Conservation (phyloP, 2,329 filamentous ascomycete genomes). For the Colletotrichum echinochloae region DNA sequence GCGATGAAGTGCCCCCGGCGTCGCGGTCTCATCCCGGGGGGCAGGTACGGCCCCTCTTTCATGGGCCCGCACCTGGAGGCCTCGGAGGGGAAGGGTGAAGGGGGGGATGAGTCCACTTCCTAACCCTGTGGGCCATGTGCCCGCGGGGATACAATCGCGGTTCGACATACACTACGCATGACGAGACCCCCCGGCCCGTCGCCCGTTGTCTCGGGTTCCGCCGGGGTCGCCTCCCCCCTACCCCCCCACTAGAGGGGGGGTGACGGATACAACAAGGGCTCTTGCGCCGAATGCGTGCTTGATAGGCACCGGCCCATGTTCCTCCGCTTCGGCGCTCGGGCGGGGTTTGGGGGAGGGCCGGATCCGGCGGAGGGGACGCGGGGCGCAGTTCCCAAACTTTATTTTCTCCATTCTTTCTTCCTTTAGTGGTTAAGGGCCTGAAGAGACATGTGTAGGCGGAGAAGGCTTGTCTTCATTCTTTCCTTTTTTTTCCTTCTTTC, state of each 20-base stretch:
- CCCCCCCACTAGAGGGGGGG: background rate
- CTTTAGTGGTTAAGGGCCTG: background rate
- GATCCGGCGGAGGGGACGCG: background rate
- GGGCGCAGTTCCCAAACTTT: background rate
- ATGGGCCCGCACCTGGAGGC: background rate
- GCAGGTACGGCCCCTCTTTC: background rate
- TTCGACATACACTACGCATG: background rate
- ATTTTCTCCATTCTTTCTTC: background rate
- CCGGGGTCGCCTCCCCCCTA: background rate
- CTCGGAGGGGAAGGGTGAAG: background rate
- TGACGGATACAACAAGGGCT: background rate
- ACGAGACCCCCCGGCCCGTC: background rate
- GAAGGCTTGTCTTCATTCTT: no score
- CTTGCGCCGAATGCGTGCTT: conserved; percentile 4
- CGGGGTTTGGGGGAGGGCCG: background rate
- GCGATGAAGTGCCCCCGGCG: background rate
- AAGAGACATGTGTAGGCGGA: background rate
- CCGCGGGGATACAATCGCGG: background rate
- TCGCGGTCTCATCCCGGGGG: background rate
- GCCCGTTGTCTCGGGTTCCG: conserved; percentile 7
- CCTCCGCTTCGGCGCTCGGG: background rate
- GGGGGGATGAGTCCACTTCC: background rate
- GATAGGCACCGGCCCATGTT: background rate
- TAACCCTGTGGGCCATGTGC: background rate
- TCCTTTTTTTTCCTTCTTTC: no score